Percentiles rank a stretch among this genome's conserved stretches.
These are phyloP conservation scores for Combretum micranthum DNA, from an alignment of 345 rosid genomes.

Conservation along the genomic window DNA sequence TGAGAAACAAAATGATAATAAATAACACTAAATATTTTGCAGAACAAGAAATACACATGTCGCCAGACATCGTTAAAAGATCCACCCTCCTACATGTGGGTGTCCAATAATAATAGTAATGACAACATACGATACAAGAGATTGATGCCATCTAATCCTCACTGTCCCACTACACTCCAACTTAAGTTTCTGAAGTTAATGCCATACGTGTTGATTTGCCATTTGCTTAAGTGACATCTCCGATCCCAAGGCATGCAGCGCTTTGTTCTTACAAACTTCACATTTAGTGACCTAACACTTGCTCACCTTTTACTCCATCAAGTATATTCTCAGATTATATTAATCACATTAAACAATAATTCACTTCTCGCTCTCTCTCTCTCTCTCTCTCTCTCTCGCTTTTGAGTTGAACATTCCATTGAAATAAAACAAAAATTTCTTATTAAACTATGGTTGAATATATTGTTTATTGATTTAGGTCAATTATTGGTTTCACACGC, in stretches of 20 bases:
- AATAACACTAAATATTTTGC: too few relatives aligned
- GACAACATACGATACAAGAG: too few relatives aligned
- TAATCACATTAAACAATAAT: neutral
- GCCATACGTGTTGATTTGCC: constrained; percentile 4
- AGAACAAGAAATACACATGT: too few relatives aligned
- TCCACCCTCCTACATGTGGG: constrained; percentile 8
- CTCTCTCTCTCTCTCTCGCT: too few relatives aligned
- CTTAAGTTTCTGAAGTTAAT: neutral
- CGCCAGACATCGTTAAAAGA: too few relatives aligned
- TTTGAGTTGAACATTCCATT: too few relatives aligned
- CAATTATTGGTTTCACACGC: constrained; percentile 6
- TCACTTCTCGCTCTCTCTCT: too few relatives aligned
- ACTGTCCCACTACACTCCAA: neutral
- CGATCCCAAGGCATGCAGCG: constrained; percentile 7
- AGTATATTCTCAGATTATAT: neutral
- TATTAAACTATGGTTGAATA: too few relatives aligned
- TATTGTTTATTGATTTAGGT: neutral
- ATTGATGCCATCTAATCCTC: too few relatives aligned
- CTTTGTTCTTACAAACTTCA: neutral
- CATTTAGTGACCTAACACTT: neutral
- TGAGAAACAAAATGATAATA: too few relatives aligned
- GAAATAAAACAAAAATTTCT: too few relatives aligned
- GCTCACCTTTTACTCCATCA: neutral
- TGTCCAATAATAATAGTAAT: constrained; percentile 9
- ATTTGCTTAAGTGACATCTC: constrained; percentile 4